These are phyloP conservation scores for Tetradesmus obliquus DNA, from an alignment of 139 green algal genomes.

Conservation along the genomic window DNA sequence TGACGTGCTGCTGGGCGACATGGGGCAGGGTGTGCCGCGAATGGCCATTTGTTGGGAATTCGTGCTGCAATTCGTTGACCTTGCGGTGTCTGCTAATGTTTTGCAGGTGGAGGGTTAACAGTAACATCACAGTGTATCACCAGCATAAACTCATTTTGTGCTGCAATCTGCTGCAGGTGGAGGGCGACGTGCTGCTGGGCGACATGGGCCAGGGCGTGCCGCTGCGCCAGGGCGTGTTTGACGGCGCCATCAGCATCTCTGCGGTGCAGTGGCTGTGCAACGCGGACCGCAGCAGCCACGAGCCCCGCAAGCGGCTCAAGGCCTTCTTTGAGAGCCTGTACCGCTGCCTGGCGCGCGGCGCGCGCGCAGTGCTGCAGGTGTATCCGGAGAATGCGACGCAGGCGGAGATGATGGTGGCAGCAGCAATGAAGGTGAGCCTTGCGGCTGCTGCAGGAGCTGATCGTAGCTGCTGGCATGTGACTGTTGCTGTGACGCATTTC, in stretches of 20 bases:
- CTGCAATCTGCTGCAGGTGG: slow-evolving; percentile 57
- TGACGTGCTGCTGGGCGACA: slow-evolving; percentile 82
- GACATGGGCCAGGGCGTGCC: slow-evolving; percentile 91
- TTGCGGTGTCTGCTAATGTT: not conserved
- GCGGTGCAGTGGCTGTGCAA: slow-evolving; percentile 97
- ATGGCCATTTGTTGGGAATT: too few species aligned
- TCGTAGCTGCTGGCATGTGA: not conserved
- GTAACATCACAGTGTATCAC: not conserved
- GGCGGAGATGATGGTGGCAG: slow-evolving; percentile 93
- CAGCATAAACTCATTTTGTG: not conserved
- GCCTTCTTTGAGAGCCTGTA: slow-evolving; percentile 95
- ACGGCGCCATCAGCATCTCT: slow-evolving; percentile 86
- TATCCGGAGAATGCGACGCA: slow-evolving; percentile 90
- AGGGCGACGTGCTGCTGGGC: slow-evolving; percentile 82
- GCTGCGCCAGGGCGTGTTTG: slow-evolving; percentile 76
- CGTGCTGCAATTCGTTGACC: too few species aligned
- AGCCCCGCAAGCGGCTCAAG: slow-evolving; percentile 87
- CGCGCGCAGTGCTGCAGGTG: slow-evolving; percentile 88
- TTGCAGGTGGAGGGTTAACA: slow-evolving; percentile 63
- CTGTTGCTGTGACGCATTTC: not conserved
- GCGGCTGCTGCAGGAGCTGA: not conserved
- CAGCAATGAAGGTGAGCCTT: slow-evolving; percentile 87
- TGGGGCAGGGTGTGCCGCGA: slow-evolving; percentile 83
- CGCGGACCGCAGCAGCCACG: slow-evolving; percentile 82
- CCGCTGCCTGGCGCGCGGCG: slow-evolving; percentile 78